Evolutionary conservation across 1,284 basidiomycete species (phyloP).

Genomic region (Naganishia albida): DNA sequence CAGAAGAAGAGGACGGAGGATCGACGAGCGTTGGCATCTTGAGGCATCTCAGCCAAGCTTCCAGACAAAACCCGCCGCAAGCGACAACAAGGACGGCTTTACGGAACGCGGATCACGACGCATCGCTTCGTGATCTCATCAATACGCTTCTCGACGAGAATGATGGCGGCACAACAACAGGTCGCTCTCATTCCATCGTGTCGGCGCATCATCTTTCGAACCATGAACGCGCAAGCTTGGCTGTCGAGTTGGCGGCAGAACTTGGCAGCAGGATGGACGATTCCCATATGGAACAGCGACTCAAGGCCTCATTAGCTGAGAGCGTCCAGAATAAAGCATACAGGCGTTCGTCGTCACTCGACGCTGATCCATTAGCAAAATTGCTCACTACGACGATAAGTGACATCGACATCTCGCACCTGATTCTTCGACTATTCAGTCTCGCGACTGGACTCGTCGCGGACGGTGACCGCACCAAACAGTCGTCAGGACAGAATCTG

Average conservation of each 20-base stretch:
- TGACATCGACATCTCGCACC: not conserved
- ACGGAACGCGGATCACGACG: not conserved
- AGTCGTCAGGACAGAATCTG: conserved; percentile 23
- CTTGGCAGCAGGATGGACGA: conserved; percentile 8
- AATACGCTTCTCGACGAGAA: conserved; percentile 6
- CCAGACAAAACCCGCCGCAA: not conserved
- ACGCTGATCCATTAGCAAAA: not conserved
- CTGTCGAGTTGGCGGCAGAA: conserved; percentile 9
- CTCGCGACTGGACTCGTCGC: conserved; percentile 6
- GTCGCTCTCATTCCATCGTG: not conserved
- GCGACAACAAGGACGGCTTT: not conserved
- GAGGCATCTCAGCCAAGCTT: conserved; percentile 17
- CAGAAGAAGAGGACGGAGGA: conserved; percentile 10
- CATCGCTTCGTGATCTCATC: conserved; percentile 13
- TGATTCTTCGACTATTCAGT: conserved; percentile 3
- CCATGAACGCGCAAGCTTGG: conserved; percentile 15
- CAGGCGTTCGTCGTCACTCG: not conserved
- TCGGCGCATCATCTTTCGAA: conserved; percentile 6
- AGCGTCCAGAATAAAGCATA: not conserved
- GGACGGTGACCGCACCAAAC: conserved; percentile 23
- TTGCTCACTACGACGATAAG: conserved; percentile 1
- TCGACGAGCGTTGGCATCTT: conserved; percentile 20
- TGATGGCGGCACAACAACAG: conserved; percentile 1
- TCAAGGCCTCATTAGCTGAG: conserved; percentile 6
- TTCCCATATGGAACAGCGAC: conserved; percentile 11